phyloP scores from a whole-genome alignment of 2,329 filamentous ascomycete genomes.

The Penicillium griseofulvum region DNA sequence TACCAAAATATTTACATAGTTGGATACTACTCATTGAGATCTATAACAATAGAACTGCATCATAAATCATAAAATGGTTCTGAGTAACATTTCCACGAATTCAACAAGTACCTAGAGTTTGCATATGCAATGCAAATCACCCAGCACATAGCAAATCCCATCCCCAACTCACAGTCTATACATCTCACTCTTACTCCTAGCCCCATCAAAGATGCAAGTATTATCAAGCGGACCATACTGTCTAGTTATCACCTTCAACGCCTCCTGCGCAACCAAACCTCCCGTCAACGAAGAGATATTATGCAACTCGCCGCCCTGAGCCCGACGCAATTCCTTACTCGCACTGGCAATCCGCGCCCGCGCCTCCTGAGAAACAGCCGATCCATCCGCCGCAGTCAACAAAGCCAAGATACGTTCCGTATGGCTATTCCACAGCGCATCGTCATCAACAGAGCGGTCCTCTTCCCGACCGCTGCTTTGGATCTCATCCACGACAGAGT shows the following conservation, averaged over 20 bases:
- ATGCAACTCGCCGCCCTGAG: constrained; percentile 82
- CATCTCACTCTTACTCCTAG: constrained; percentile 55
- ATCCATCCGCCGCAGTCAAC: constrained; percentile 40
- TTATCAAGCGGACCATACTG: constrained; percentile 66
- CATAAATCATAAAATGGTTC: constrained; percentile 11
- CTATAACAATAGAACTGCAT: not conserved
- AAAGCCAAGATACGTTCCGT: constrained; percentile 29
- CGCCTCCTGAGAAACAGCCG: constrained; percentile 49
- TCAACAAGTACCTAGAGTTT: not conserved
- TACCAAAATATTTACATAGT: not conserved
- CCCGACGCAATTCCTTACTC: constrained; percentile 68
- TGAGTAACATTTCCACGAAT: not conserved
- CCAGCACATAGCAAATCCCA: not conserved
- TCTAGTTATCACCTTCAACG: constrained; percentile 75
- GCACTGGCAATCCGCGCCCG: constrained; percentile 54
- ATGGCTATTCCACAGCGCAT: constrained; percentile 32
- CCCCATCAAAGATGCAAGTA: constrained; percentile 62
- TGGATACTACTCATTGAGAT: not conserved
- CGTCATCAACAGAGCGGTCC: constrained; percentile 32
- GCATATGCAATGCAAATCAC: not conserved
- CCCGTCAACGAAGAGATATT: constrained; percentile 86
- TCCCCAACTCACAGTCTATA: constrained; percentile 43
- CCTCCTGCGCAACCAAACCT: constrained; percentile 93
- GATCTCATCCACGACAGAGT: constrained; percentile 54
- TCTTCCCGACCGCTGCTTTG: constrained; percentile 35